Evolutionary conservation across 2,329 filamentous ascomycete species (phyloP), one percentile per base, ranked within the genome.

Genomic region (Verticillium alfalfae): DNA sequence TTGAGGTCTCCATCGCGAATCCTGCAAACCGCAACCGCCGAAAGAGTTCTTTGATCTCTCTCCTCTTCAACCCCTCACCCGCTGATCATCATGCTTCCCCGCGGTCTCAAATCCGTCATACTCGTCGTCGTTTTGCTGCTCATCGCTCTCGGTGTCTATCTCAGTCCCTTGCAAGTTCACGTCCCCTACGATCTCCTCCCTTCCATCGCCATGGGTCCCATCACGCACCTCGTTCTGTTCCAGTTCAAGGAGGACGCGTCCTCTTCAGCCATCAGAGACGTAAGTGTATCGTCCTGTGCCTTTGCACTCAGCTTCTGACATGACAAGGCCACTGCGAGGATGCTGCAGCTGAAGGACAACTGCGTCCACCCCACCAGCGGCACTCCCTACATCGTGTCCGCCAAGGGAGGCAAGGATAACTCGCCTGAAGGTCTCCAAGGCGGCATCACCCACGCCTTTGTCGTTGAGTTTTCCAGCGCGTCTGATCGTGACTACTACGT

Each of bases 401-500:
- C 81, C 22, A 79, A 78, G 5, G 88, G 87, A 2, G 89, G 89
- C 1, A 75, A 73, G 58, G 84, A 91, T 68, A 88, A 84, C 65
- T 88, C 84, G 31, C 78, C 79, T 0, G 88, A 90, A 72, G 84
- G 83, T 6, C 68, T 80, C 5, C 63, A 86, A 87, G 79, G 82
- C 58, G 88, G 83, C 0, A 83, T 88, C 59, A 87, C 87, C 0
- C 89, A 93, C 70, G 87, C 79, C 0, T 92, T 92, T 65, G 81
- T 93, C 1, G 81, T 83, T 26, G 84, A 90, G 67, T 92, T 93
- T 63, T 80, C 82, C 12, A 87, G 72, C 31, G 77, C 78, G n/a
- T 81, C 84, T 65, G 89, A 93, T 69, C 78, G 88, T 56, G 81
- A 87, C 64, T 92, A 91, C 68, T 93, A 92, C 70, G 73, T 89